These are phyloP conservation scores for Ophidiomyces ophidiicola DNA, from an alignment of 2,329 filamentous ascomycete genomes.

Conservation along the genomic window DNA sequence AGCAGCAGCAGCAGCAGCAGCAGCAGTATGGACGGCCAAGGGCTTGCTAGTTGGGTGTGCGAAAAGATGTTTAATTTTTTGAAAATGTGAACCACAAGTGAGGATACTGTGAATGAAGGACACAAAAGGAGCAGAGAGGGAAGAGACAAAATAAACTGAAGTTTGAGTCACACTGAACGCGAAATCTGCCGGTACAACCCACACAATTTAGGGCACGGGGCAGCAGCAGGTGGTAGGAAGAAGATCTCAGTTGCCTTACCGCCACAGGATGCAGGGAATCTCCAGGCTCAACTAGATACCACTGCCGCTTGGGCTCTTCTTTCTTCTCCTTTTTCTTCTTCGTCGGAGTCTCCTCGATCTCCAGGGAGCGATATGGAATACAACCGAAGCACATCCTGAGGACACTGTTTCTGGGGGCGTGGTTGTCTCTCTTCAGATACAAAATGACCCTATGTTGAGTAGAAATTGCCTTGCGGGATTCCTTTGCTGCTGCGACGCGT, in stretches of 20 bases:
- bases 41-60: background rate
- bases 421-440: background rate
- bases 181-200: background rate
- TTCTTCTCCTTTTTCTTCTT: slow-evolving; percentile 12
- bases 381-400: slow-evolving; percentile 15
- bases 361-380: slow-evolving; percentile 13
- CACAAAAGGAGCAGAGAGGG: background rate
- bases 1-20: no score
- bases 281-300: slow-evolving; percentile 15
- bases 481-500: slow-evolving; percentile 1
- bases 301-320: slow-evolving; percentile 11
- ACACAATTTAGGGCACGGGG: slow-evolving; percentile 2
- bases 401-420: background rate
- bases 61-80: background rate
- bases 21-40: background rate
- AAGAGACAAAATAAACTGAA: background rate
- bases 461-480: background rate
- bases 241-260: slow-evolving; percentile 9
- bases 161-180: slow-evolving; percentile 1
- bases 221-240: background rate
- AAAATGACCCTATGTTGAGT: no score
- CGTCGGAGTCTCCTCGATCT: slow-evolving; percentile 15
- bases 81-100: background rate
- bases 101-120: background rate
- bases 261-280: slow-evolving; percentile 13